These are phyloP conservation scores for Tuber melanosporum DNA, from an alignment of 495 filamentous ascomycete species.

Conservation along the genomic window DNA sequence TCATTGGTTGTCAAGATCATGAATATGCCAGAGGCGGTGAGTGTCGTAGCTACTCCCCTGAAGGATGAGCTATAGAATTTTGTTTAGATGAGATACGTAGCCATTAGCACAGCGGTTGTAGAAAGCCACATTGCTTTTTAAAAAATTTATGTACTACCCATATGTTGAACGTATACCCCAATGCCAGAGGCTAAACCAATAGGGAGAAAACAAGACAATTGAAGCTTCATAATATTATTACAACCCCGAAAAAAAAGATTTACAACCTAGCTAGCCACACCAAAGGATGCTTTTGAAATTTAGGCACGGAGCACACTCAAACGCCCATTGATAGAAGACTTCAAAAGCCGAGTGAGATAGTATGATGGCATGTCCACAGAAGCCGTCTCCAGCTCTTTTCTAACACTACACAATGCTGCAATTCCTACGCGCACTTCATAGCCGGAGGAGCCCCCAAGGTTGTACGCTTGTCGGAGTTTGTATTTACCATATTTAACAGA, in stretches of 20 bases:
- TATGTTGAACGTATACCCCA: not conserved
- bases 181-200: not conserved
- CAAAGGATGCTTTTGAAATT: not conserved
- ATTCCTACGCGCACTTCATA: not conserved
- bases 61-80: slow-evolving; percentile 28
- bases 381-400: not conserved
- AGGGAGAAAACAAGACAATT: not conserved
- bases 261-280: not conserved
- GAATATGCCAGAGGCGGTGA: slow-evolving; percentile 62
- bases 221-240: not conserved
- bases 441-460: not conserved
- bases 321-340: not conserved
- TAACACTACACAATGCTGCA: not conserved
- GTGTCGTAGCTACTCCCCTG: slow-evolving; percentile 18
- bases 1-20: slow-evolving; percentile 96
- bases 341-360: not conserved
- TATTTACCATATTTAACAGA: not conserved
- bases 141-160: not conserved
- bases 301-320: not conserved
- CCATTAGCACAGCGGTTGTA: not conserved
- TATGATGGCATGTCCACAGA: not conserved
- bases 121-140: not conserved
- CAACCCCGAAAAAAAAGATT: not conserved
- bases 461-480: not conserved
- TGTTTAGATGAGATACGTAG: not conserved